A percentile compares a stretch with the other conserved stretches of the same genome.
Conservation (phyloP, 345 rosid genomes). For the Eucalyptus sp. region DNA sequence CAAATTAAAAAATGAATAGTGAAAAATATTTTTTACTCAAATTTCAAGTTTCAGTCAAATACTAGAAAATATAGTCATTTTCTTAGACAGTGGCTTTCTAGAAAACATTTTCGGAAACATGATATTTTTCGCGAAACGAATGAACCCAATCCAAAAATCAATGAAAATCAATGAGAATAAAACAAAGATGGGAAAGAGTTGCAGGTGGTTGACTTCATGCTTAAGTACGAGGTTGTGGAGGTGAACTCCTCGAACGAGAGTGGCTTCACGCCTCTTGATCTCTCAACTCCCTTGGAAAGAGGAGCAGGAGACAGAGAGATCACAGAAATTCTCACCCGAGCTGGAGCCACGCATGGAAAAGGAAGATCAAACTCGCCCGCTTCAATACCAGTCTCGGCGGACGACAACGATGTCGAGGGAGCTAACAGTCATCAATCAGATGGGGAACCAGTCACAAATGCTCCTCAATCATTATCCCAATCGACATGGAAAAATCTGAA, state of each 20-base stretch:
- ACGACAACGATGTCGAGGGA: fast-evolving
- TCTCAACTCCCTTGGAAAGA: neutral
- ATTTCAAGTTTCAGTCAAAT: too few relatives aligned
- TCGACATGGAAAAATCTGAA: neutral
- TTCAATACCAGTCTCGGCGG: neutral
- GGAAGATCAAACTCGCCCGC: neutral
- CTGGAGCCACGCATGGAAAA: too few relatives aligned
- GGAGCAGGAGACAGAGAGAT: neutral
- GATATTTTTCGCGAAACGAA: too few relatives aligned
- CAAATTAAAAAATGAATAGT: too few relatives aligned
- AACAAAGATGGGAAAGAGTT: neutral
- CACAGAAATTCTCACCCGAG: too few relatives aligned
- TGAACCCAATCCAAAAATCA: too few relatives aligned
- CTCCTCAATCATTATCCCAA: neutral
- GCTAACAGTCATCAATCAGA: neutral
- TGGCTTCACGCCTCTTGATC: neutral
- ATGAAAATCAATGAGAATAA: neutral
- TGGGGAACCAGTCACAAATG: neutral
- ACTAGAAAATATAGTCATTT: too few relatives aligned
- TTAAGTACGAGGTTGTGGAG: neutral
- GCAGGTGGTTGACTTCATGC: neutral
- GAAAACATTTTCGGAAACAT: too few relatives aligned
- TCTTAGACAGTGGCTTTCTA: too few relatives aligned
- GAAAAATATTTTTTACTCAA: too few relatives aligned
- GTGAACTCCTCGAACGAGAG: neutral